These are phyloP conservation scores for Nigrospora osmanthi DNA, from an alignment of 2,329 filamentous ascomycete genomes.

Conservation along the genomic window DNA sequence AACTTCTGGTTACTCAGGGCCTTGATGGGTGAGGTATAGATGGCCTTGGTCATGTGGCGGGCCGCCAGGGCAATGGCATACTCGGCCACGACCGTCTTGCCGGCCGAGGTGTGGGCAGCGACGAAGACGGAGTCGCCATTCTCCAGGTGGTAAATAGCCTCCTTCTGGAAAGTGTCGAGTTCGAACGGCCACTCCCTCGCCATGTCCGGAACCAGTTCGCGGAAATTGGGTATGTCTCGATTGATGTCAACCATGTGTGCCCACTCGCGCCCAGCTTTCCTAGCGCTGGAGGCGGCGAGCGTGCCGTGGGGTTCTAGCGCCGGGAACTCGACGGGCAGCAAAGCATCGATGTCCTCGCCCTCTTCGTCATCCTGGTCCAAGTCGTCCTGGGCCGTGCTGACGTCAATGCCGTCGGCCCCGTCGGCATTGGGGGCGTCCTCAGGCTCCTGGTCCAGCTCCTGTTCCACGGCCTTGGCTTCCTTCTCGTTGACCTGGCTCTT, in stretches of 20 bases:
- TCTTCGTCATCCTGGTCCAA: conserved; percentile 33
- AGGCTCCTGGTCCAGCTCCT: conserved; percentile 41
- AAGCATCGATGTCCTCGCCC: conserved; percentile 67
- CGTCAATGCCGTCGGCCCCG: conserved; percentile 15
- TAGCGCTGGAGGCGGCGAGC: conserved; percentile 62
- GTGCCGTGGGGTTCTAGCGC: conserved; percentile 78
- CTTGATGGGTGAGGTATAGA: conserved; percentile 98
- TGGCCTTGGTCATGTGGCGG: conserved; percentile 99
- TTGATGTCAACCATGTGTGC: conserved; percentile 98
- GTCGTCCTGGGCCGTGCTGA: conserved; percentile 10
- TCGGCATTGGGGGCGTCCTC: conserved; percentile 25
- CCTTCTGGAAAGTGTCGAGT: conserved; percentile 95
- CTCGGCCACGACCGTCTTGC: conserved; percentile 96
- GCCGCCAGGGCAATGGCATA: conserved; percentile 93
- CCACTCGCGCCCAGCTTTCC: conserved; percentile 80
- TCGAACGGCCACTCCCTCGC: conserved; percentile 95
- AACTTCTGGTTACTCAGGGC: conserved; percentile 98
- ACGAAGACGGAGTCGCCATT: conserved; percentile 97
- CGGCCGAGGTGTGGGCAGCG: conserved; percentile 92
- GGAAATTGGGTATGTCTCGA: conserved; percentile 87
- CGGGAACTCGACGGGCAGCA: conserved; percentile 88
- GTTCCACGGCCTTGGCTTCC: conserved; percentile 52
- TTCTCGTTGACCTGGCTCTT: conserved; percentile 49
- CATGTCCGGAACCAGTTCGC: conserved; percentile 91
- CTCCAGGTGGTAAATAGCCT: conserved; percentile 95